Base-by-base conservation (phyloP, 108 stramenopile genomes). In the Stephanodiscus triporus region DNA sequence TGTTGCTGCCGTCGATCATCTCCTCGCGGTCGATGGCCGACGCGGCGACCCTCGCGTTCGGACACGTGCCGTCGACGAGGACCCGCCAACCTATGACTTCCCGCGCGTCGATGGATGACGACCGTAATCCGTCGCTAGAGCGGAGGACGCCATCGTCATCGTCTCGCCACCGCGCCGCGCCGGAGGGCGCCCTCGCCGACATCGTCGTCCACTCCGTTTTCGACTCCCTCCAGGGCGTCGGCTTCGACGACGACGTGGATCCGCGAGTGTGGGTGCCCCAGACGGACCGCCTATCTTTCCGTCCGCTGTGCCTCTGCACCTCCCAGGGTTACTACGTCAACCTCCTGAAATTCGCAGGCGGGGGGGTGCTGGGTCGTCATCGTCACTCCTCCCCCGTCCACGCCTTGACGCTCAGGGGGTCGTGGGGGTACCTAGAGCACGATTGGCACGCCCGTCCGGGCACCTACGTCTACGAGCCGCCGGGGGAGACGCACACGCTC, bases 271-370 rank as follows among this genome's bases (percentile, higher is more conserved):
- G 91, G 91, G 91, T 92, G 10, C 88, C 88, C 13, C 91, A 92
- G 74, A 88, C 91, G 26, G 81, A 88, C 13, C 71, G 81, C 22
- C 84, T 92, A 9, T 88, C 88, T 34, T 92, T 92, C 54, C 86
- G 88, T 24, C 91, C 91, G 8, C 60, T 92, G 0, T 92, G 91
- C 68, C 87, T 92, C 43, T 92, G 89, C 65, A 80, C 73, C 19
- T 83, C 84, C 10, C 75, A 85, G 48, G 91, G 91, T 30, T 92
- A 92, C 63, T 92, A 92, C 67, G 91, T 92, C 38, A 92, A 92
- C 49, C 64, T 92, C 14, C 63, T 92, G 27, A 84, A 84, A 29
- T 87, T 92, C 62, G 75, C 53, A 11, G 88, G 91, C 10, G 76
- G 86, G 13, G 91, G 91, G 13, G 48, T 88, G 22, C 56, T 92